Evolutionary conservation across 164 flowering plant species (phyloP).

Genomic region (Liriodendron chinense): DNA sequence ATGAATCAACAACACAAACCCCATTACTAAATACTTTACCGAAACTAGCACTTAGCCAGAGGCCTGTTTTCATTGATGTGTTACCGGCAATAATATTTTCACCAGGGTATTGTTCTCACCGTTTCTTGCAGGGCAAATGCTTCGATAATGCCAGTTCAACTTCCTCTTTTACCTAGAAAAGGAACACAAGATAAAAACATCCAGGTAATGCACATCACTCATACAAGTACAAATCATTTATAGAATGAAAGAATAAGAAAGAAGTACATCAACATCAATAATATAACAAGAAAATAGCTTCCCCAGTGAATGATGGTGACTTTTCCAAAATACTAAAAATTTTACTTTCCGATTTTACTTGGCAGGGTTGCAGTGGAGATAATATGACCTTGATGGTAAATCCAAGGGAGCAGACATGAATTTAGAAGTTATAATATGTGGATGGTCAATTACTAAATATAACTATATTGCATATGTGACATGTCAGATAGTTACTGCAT

Average conservation of each 20-base stretch:
- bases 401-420: background rate
- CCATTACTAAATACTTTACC: background rate
- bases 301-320: too few relatives aligned
- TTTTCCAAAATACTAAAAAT: background rate
- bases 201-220: background rate
- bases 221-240: background rate
- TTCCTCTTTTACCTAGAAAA: conserved; percentile 37
- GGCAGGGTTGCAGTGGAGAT: background rate
- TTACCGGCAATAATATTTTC: background rate
- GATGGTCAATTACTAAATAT: background rate
- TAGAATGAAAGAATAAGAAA: background rate
- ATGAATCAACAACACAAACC: conserved; percentile 4
- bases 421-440: background rate
- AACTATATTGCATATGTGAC: background rate
- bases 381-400: background rate
- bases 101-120: conserved; percentile 17
- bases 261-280: background rate
- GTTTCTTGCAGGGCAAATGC: conserved; percentile 20
- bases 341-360: background rate
- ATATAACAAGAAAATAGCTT: background rate
- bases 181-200: background rate
- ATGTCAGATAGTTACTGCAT: too few relatives aligned
- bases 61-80: background rate
- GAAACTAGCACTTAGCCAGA: background rate
- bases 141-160: conserved; percentile 29